A percentile compares a stretch with the other conserved stretches of the same genome.
These are phyloP conservation scores for Talaromyces piceae DNA, from an alignment of 2,329 filamentous ascomycete species.

Conservation along the genomic window DNA sequence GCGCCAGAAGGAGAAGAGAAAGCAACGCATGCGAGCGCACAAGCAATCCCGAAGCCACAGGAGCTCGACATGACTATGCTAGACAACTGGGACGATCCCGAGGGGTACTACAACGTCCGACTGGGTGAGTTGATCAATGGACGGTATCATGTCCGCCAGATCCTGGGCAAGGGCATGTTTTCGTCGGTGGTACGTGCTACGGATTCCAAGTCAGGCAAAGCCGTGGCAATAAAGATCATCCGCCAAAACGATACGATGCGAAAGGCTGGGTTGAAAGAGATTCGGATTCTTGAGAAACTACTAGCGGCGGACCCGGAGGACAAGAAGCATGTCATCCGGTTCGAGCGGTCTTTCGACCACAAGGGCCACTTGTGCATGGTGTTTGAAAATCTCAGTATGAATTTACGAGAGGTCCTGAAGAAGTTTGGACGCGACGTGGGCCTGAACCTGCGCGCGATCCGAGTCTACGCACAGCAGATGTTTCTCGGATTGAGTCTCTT, in stretches of 20 bases:
- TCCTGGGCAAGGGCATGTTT: constrained; percentile 90
- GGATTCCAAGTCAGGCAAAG: constrained; percentile 63
- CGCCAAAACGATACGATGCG: constrained; percentile 88
- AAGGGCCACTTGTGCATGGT: constrained; percentile 94
- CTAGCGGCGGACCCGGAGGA: constrained; percentile 78
- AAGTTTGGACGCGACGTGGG: constrained; percentile 94
- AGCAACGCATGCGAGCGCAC: constrained; percentile 42
- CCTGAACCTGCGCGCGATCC: constrained; percentile 79
- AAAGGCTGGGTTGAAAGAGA: constrained; percentile 90
- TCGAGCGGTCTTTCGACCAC: constrained; percentile 84
- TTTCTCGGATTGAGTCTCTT: constrained; percentile 83
- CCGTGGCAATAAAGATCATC: constrained; percentile 97
- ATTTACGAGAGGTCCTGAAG: constrained; percentile 86
- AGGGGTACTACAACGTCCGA: constrained; percentile 95
- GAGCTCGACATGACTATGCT: constrained; percentile 66
- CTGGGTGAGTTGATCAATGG: constrained; percentile 83
- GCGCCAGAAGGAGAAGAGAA: constrained; percentile 56
- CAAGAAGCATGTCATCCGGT: constrained; percentile 83
- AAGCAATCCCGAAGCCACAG: constrained; percentile 46
- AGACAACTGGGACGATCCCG: constrained; percentile 87
- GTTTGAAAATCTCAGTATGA: constrained; percentile 89
- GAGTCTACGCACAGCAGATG: constrained; percentile 87
- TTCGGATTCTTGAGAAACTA: constrained; percentile 83
- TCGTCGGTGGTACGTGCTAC: constrained; percentile 87
- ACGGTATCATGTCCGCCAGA: constrained; percentile 81